Conservation (phyloP, 2,329 filamentous ascomycete genomes). For the Cordyceps cicadae region DNA sequence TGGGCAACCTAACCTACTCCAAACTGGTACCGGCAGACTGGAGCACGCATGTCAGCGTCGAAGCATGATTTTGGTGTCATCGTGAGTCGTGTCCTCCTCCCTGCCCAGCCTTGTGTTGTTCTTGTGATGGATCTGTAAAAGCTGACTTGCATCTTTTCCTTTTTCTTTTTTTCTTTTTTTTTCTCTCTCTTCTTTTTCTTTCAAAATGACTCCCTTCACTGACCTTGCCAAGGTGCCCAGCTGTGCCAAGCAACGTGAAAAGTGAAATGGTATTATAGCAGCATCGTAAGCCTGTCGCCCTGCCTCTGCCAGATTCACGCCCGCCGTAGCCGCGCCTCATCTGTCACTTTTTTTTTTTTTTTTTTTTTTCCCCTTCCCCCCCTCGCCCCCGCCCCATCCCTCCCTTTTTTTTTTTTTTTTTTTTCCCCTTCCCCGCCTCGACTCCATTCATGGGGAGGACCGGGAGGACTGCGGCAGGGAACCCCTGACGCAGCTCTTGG, state of each 20-base stretch:
- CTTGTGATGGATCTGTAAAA: too few relatives aligned
- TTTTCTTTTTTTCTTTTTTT: too few relatives aligned
- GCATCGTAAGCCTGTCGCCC: not conserved
- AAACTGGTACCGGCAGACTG: not conserved
- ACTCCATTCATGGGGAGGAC: not conserved
- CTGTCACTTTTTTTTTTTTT: not conserved
- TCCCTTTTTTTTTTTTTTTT: not conserved
- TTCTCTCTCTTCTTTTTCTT: too few relatives aligned
- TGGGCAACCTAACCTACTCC: too few relatives aligned
- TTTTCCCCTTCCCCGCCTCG: not conserved
- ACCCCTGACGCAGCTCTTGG: slow-evolving; percentile 2
- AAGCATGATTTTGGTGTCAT: not conserved
- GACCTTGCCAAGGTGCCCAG: not conserved
- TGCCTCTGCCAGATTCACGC: not conserved
- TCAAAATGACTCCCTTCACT: not conserved
- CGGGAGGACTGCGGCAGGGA: not conserved
- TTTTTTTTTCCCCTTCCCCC: not conserved
- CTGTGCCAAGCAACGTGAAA: not conserved
- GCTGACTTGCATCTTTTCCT: not conserved
- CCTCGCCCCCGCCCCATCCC: too few relatives aligned
- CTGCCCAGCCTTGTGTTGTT: not conserved
- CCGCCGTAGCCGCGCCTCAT: not conserved
- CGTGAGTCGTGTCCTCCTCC: not conserved
- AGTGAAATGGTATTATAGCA: not conserved
- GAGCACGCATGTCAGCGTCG: not conserved